Conservation (phyloP, 2,329 filamentous ascomycete genomes). For the Aurifilum marmelostoma region DNA sequence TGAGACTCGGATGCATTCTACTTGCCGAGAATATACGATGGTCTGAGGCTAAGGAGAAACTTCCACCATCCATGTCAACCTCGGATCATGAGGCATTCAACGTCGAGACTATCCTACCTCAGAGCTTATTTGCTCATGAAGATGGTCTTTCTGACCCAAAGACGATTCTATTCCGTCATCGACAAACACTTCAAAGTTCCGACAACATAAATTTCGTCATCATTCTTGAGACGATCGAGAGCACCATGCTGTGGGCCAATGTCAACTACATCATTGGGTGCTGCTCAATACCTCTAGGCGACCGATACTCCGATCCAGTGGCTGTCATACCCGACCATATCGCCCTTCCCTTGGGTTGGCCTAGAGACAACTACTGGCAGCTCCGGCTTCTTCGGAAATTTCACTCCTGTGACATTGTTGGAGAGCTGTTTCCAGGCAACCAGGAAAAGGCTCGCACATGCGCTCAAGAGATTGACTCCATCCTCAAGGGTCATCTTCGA, state of each 20-base stretch:
- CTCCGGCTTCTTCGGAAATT: constrained; percentile 28
- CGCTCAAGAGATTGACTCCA: neutral
- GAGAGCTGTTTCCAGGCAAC: constrained; percentile 8
- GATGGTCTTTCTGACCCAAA: neutral
- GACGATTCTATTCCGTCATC: neutral
- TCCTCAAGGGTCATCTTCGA: constrained; percentile 24
- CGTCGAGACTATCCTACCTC: neutral
- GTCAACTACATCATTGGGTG: constrained; percentile 32
- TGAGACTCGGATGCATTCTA: constrained; percentile 9
- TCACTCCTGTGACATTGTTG: neutral
- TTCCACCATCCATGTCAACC: neutral
- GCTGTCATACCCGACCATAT: constrained; percentile 32
- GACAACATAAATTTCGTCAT: neutral
- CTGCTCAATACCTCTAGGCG: constrained; percentile 25
- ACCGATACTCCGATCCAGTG: neutral
- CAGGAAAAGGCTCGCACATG: constrained; percentile 1
- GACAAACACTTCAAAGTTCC: neutral
- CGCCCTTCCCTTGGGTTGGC: constrained; percentile 32
- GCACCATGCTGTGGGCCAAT: constrained; percentile 30
- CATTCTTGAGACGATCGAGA: constrained; percentile 18
- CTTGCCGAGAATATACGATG: neutral
- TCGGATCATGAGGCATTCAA: constrained; percentile 1
- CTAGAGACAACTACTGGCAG: constrained; percentile 34
- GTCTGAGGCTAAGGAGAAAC: neutral
- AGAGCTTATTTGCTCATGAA: constrained; percentile 6